phyloP scores from a whole-genome alignment of 768 basidiomycete species.

The Dacryopinax spathularia region DNA sequence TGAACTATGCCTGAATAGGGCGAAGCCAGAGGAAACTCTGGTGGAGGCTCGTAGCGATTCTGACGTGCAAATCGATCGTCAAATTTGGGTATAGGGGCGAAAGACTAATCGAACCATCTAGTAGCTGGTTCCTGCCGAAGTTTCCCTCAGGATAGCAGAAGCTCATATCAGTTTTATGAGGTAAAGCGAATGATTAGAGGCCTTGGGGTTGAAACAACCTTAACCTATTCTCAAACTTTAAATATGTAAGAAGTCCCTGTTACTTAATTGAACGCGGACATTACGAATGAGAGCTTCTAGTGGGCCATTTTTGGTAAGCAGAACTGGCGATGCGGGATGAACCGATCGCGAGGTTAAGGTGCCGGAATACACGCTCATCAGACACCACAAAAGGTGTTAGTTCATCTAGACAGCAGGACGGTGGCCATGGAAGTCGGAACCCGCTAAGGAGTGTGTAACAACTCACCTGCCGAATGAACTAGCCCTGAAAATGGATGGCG shows the following conservation, averaged over 20 bases:
- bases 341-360: constrained; percentile 64
- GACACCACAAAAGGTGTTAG: constrained; percentile 77
- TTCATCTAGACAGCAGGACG: constrained; percentile 80
- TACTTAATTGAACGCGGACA: constrained; percentile 38
- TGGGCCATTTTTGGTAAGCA: constrained; percentile 63
- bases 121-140: constrained; percentile 87
- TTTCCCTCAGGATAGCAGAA: constrained; percentile 67
- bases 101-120: constrained; percentile 93
- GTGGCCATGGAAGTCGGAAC: constrained; percentile 77
- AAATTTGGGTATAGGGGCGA: constrained; percentile 91
- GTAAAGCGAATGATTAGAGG: constrained; percentile 72
- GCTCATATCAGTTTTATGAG: constrained; percentile 43
- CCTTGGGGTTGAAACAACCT: constrained; percentile 79
- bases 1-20: constrained; percentile 83
- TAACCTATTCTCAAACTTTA: constrained; percentile 68
- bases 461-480: constrained; percentile 84
- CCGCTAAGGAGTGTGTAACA: constrained; percentile 80
- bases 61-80: constrained; percentile 94
- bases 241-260: constrained; percentile 46
- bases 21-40: constrained; percentile 93
- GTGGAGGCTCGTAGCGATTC: constrained; percentile 91
- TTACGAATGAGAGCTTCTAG: constrained; percentile 57
- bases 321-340: constrained; percentile 60
- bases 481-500: constrained; percentile 85
- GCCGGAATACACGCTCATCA: constrained; percentile 66